Evolutionary conservation across 306 rosid genomes (phyloP).

Genomic region (Acacia confusa): DNA sequence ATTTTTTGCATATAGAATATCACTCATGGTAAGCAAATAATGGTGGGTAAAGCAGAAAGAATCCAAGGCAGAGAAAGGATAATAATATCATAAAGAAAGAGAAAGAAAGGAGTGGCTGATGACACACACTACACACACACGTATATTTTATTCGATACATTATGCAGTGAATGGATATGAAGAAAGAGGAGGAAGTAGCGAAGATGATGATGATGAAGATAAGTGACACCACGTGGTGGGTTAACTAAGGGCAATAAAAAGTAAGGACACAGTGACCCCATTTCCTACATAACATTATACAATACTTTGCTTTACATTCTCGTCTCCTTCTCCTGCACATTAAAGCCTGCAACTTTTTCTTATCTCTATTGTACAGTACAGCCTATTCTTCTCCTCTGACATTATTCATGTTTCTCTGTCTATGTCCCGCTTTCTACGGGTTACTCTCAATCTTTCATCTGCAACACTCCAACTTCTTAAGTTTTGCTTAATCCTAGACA

Average conservation of each 20-base stretch:
- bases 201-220: not conserved
- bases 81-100: not conserved
- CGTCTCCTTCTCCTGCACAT: not conserved
- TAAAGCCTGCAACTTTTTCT: not conserved
- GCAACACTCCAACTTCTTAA: not conserved
- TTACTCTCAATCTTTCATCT: not conserved
- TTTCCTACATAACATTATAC: not conserved
- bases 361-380: not conserved
- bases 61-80: not conserved
- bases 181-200: not conserved
- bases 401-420: not conserved
- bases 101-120: not conserved
- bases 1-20: not conserved
- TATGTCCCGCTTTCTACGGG: not conserved
- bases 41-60: not conserved
- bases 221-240: conserved; percentile 6
- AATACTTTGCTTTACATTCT: not conserved
- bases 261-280: conserved; percentile 6
- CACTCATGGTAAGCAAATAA: not conserved
- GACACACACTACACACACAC: not conserved
- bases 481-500: not conserved
- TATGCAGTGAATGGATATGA: not conserved
- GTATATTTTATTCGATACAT: not conserved
- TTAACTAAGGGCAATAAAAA: not conserved
- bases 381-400: conserved; percentile 2